These are phyloP conservation scores for Skeletonema menzelii DNA, from an alignment of 108 stramenopile species.

Conservation along the genomic window DNA sequence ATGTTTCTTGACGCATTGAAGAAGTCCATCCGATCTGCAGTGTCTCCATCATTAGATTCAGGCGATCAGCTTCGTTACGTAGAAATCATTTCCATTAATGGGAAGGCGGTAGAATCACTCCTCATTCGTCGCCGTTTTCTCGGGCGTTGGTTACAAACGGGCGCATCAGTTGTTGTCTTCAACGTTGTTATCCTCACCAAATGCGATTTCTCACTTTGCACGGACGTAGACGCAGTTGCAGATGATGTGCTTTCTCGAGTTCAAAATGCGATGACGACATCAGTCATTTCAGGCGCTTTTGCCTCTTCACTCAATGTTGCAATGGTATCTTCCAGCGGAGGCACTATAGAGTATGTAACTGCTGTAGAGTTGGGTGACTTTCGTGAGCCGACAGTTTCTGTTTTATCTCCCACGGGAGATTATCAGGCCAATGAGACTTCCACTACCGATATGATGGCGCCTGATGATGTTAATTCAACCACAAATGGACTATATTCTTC, in stretches of 20 bases:
- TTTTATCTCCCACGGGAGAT: not conserved
- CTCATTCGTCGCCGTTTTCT: not conserved
- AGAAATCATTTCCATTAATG: not conserved
- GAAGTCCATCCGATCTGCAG: not conserved
- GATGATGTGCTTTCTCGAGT: not conserved
- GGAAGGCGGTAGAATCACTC: not conserved
- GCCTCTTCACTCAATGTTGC: not conserved
- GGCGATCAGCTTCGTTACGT: not conserved
- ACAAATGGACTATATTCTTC: too few relatives aligned
- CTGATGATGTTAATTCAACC: not conserved
- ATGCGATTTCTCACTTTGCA: not conserved
- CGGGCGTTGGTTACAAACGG: not conserved
- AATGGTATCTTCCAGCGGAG: not conserved
- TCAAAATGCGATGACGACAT: not conserved
- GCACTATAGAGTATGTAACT: not conserved
- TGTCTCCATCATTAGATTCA: not conserved
- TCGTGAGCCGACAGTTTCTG: not conserved
- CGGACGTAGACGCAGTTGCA: not conserved
- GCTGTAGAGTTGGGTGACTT: not conserved
- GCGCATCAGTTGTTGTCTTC: not conserved
- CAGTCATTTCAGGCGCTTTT: not conserved
- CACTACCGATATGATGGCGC: not conserved
- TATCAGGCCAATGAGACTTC: not conserved
- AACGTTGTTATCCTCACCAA: not conserved
- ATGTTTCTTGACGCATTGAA: not conserved